phyloP scores from a whole-genome alignment of 257 asterid genomes.

The Petunia secreta region DNA sequence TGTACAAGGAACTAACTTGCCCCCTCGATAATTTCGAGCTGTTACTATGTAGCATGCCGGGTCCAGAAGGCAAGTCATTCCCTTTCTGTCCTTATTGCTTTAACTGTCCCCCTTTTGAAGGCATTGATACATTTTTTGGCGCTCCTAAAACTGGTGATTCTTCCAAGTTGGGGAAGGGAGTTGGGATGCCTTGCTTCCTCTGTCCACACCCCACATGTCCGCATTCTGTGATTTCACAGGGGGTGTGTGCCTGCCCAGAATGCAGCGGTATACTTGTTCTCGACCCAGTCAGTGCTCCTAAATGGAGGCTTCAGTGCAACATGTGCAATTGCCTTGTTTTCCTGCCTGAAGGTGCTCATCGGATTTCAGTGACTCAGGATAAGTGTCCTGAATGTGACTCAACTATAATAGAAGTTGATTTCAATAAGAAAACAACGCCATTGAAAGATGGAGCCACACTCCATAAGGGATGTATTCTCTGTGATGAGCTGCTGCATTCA shows the following conservation, averaged over 20 bases:
- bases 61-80: constrained; percentile 88
- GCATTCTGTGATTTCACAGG: constrained; percentile 83
- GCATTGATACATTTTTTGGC: constrained; percentile 63
- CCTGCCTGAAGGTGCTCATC: constrained; percentile 90
- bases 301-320: constrained; percentile 87
- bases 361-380: constrained; percentile 69
- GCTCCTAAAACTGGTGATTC: constrained; percentile 55
- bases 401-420: constrained; percentile 81
- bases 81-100: constrained; percentile 88
- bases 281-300: constrained; percentile 87
- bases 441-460: constrained; percentile 74
- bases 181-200: constrained; percentile 93
- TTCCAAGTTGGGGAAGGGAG: constrained; percentile 69
- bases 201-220: constrained; percentile 92
- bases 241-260: constrained; percentile 95
- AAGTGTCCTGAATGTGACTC: constrained; percentile 85
- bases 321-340: constrained; percentile 86
- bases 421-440: constrained; percentile 88
- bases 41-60: constrained; percentile 68
- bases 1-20: constrained; percentile 90
- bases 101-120: constrained; percentile 90
- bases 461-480: constrained; percentile 78
- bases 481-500: constrained; percentile 84
- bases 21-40: constrained; percentile 96
- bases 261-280: constrained; percentile 88